Base-by-base conservation (phyloP, 208 protist species). In the Entamoeba dispar region DNA sequence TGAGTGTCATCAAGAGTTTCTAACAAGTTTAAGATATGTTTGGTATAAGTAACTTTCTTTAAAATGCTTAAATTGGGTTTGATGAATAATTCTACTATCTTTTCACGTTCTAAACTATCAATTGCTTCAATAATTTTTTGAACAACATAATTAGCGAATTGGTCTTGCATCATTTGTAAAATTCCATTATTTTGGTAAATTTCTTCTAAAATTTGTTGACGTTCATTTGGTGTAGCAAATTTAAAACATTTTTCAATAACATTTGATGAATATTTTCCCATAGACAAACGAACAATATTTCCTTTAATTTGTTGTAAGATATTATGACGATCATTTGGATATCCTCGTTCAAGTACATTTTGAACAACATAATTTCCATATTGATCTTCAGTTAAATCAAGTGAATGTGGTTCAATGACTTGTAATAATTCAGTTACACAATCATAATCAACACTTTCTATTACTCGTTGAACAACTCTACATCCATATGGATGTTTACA, bases 401-500 rank as follows among this genome's bases (percentile, higher is more conserved):
- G 50, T 38, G 34, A 22, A 4, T 52, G 27, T n/a, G 49, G 4
- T 50, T 55, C 6, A 15, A 92, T 47, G 0, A 43, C 14, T 5
- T 77, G 6, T 77, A 93, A 10, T 19, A 93, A 47, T 8, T 19
- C 22, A 27, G 5, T 27, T 50, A 95, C 95, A 93, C 98, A 95
- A 50, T 97, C 95, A 47, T 97, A 96, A 0, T 95, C 95, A 94
- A 97, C 98, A 95, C 99, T 95, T 96, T 98, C 97, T 93, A 99
- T 96, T 92, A 99, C 98, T 94, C 98, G 97, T 95, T 99, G 98
- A 92, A 99, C 99, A 1, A 99, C 98, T 91, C 98, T 97, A 95
- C 98, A 99, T 86, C 98, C 98, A 95, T 99, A 99, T 34, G 98
- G 97, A 94, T 99, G 98, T 31, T 96, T 98, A 6, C 98, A 98